These are phyloP conservation scores for apple (Malus domestica) DNA, from an alignment of 306 rosid genomes.

Conservation along the genomic window ASM211411v1 NC_041795.1:4057001-4057500, in stretches of 20 bases:
- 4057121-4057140: background rate
- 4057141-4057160: background rate
- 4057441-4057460: background rate
- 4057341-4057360: background rate
- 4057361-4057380: background rate
- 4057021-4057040: background rate
- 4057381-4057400: background rate
- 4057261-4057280: background rate
- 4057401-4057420: background rate
- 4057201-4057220: background rate
- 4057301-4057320: background rate
- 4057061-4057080: background rate
- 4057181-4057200: background rate
- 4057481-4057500: background rate
- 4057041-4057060: background rate
- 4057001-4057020: background rate
- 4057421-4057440: background rate
- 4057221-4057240: background rate
- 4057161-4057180: background rate
- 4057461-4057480: background rate
- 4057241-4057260: background rate
- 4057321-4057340: background rate
- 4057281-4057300: background rate
- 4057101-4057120: background rate
- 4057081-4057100: background rate